phyloP scores from a whole-genome alignment of 2,329 filamentous ascomycete genomes.

The Paraphaeosphaeria sporulosa region DNA sequence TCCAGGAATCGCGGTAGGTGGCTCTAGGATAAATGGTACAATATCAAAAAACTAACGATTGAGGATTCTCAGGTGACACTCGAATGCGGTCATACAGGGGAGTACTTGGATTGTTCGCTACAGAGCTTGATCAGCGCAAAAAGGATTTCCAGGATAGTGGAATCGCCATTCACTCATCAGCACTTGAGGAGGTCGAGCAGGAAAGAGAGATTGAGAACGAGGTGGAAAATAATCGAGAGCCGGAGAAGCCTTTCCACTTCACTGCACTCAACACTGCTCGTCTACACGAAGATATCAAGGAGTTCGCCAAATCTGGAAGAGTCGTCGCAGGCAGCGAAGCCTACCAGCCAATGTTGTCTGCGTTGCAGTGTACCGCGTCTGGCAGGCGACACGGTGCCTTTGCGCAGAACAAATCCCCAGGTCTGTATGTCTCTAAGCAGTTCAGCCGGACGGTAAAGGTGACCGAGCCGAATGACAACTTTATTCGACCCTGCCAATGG shows the following conservation, averaged over 20 bases:
- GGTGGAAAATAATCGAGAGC: slow-evolving; percentile 64
- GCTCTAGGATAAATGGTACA: background rate
- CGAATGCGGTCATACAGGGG: slow-evolving; percentile 25
- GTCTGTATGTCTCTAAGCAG: slow-evolving; percentile 55
- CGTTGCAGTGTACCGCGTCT: slow-evolving; percentile 51
- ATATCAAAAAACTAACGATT: background rate
- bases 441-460: slow-evolving; percentile 58
- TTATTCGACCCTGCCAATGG: slow-evolving; percentile 65
- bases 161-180: slow-evolving; percentile 56
- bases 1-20: slow-evolving; percentile 4
- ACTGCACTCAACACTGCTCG: slow-evolving; percentile 53
- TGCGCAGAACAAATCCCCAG: slow-evolving; percentile 26
- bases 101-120: slow-evolving; percentile 30
- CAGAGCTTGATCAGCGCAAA: slow-evolving; percentile 46
- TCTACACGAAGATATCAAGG: slow-evolving; percentile 57
- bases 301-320: slow-evolving; percentile 57
- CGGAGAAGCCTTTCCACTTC: slow-evolving; percentile 57
- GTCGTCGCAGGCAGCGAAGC: slow-evolving; percentile 48
- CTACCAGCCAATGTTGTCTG: slow-evolving; percentile 54
- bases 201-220: slow-evolving; percentile 68
- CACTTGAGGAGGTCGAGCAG: slow-evolving; percentile 65
- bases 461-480: slow-evolving; percentile 51
- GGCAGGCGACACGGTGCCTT: slow-evolving; percentile 44
- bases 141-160: slow-evolving; percentile 54
- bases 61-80: background rate